Conservation (phyloP, 2,329 filamentous ascomycete species). For the Drechslerella coelobrocha region DNA sequence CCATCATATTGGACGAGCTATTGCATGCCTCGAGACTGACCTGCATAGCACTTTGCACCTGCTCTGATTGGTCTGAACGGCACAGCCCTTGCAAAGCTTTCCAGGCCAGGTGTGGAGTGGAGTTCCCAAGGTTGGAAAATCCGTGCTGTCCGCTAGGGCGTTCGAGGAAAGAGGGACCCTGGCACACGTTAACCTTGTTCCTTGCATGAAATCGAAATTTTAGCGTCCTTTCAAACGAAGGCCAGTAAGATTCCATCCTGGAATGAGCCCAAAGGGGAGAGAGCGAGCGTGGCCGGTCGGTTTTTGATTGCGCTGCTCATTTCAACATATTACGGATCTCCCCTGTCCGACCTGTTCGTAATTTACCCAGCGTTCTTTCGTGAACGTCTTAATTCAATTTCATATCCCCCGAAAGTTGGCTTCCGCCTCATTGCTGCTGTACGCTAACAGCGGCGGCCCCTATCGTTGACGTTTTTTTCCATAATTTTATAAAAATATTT, state of each 20-base stretch:
- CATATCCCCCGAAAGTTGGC: constrained; percentile 23
- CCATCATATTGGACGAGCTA: neutral
- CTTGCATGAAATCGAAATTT: constrained; percentile 50
- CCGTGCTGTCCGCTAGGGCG: constrained; percentile 40
- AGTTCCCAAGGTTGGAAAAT: constrained; percentile 49
- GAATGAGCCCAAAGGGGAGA: constrained; percentile 49
- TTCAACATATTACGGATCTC: constrained; percentile 47
- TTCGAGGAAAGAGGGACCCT: constrained; percentile 35
- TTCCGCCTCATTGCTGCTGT: neutral
- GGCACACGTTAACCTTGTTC: constrained; percentile 44
- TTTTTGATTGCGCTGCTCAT: constrained; percentile 46
- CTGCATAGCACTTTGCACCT: constrained; percentile 1
- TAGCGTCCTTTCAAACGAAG: constrained; percentile 39
- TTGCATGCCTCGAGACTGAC: constrained; percentile 1
- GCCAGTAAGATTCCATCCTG: constrained; percentile 47
- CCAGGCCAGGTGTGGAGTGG: constrained; percentile 14
- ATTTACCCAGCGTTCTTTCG: constrained; percentile 51
- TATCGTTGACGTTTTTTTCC: constrained; percentile 44
- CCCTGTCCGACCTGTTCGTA: constrained; percentile 38
- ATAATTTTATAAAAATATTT: neutral
- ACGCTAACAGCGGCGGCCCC: constrained; percentile 32
- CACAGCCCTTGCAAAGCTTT: constrained; percentile 19
- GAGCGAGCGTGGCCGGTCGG: constrained; percentile 23
- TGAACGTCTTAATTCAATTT: constrained; percentile 10
- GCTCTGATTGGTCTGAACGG: constrained; percentile 40